A percentile compares a stretch with the other conserved stretches of the same genome.
phyloP scores from a whole-genome alignment of 306 rosid species.

The Castanopsis chinensis region DNA sequence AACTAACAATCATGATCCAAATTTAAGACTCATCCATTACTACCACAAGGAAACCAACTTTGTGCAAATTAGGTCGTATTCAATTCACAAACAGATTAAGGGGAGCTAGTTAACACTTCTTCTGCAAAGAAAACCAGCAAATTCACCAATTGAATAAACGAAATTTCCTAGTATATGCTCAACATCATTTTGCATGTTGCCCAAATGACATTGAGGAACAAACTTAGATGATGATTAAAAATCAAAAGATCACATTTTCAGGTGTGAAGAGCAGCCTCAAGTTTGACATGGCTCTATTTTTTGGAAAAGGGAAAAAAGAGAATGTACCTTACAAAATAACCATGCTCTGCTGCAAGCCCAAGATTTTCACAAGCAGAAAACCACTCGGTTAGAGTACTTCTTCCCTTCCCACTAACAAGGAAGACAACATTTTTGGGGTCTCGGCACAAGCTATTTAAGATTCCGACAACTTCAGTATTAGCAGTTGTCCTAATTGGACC shows the following conservation, averaged over 20 bases:
- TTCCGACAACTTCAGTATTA: conserved; percentile 55
- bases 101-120: background rate
- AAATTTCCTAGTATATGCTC: background rate
- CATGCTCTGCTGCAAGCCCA: conserved; percentile 89
- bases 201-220: background rate
- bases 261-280: background rate
- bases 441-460: conserved; percentile 66
- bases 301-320: background rate
- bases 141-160: background rate
- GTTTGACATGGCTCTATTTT: background rate
- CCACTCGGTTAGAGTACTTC: conserved; percentile 63
- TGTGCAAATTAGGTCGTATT: background rate
- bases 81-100: background rate
- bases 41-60: background rate
- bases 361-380: conserved; percentile 71
- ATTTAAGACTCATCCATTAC: background rate
- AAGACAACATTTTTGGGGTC: conserved; percentile 74
- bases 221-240: background rate
- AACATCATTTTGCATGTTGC: background rate
- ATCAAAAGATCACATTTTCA: background rate
- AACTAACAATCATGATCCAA: background rate
- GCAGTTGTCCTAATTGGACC: conserved; percentile 69
- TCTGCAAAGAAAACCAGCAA: background rate
- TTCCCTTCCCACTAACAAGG: conserved; percentile 84
- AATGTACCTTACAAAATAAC: conserved; percentile 71